phyloP scores from a whole-genome alignment of 345 rosid species.

The Citrus hindsii region DNA sequence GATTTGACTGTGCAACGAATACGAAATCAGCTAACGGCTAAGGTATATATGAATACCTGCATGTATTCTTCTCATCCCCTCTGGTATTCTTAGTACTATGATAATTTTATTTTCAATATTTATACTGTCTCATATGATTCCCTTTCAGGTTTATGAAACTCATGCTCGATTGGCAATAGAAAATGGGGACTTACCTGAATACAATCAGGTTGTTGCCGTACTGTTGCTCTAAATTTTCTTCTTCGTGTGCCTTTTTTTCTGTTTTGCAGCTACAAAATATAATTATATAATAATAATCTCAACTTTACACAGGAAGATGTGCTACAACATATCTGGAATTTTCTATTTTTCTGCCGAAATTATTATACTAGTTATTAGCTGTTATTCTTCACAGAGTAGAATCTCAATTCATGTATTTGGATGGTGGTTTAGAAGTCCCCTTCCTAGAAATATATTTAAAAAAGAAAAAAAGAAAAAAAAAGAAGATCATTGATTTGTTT shows the following conservation, averaged over 20 bases:
- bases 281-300: neutral
- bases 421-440: neutral
- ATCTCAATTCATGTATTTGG: neutral
- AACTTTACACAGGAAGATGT: neutral
- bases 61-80: neutral
- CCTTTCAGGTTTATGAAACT: slow-evolving; percentile 89
- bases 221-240: neutral
- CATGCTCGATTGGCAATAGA: slow-evolving; percentile 98
- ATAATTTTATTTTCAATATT: neutral
- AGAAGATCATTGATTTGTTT: neutral
- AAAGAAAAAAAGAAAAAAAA: too few relatives aligned
- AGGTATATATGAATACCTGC: slow-evolving; percentile 42
- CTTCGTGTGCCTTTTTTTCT: neutral
- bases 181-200: slow-evolving; percentile 88
- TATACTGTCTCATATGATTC: neutral
- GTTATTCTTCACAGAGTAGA: neutral
- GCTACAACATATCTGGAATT: neutral
- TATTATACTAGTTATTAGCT: neutral
- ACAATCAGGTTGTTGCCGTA: slow-evolving; percentile 73
- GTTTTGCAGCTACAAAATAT: neutral
- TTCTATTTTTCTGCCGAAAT: neutral
- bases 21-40: slow-evolving; percentile 76
- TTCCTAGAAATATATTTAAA: neutral
- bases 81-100: neutral
- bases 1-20: slow-evolving; percentile 96